Percentiles rank a stretch among this genome's conserved stretches.
These are phyloP conservation scores for Achaetomium macrosporum DNA, from an alignment of 2,329 filamentous ascomycete genomes.

Conservation along the genomic window DNA sequence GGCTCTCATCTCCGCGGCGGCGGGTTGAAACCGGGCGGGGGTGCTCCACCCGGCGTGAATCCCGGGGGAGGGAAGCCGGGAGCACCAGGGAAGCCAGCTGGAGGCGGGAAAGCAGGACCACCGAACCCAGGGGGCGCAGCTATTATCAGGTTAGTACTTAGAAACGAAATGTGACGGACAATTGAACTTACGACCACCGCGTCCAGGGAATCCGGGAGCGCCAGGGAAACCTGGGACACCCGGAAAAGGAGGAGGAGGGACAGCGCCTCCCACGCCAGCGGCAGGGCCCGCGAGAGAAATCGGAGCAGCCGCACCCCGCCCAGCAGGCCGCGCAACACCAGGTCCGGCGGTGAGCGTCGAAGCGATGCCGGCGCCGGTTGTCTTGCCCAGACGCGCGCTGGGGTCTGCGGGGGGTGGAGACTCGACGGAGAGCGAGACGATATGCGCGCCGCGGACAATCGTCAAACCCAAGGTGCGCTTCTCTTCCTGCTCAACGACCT, in stretches of 20 bases:
- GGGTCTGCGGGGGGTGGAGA: conserved; percentile 93
- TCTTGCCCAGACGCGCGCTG: conserved; percentile 78
- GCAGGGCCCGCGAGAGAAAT: conserved; percentile 84
- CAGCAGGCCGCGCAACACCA: conserved; percentile 85
- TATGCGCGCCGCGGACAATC: conserved; percentile 89
- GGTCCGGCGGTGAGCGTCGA: conserved; percentile 74
- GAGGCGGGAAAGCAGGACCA: conserved; percentile 41
- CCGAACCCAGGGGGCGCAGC: conserved; percentile 47
- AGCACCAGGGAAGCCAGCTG: conserved; percentile 35
- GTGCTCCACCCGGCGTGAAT: conserved; percentile 42
- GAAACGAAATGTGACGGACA: conserved; percentile 11
- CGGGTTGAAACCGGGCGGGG: conserved; percentile 69
- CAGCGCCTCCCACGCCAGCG: conserved; percentile 72
- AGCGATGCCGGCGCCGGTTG: conserved; percentile 60
- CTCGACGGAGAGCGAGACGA: conserved; percentile 91
- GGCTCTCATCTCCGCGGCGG: conserved; percentile 53
- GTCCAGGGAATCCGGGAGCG: conserved; percentile 44
- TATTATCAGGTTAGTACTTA: conserved; percentile 32
- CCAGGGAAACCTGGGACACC: conserved; percentile 44
- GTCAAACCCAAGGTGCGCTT: conserved; percentile 95
- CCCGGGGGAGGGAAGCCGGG: conserved; percentile 47
- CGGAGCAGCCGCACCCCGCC: conserved; percentile 65
- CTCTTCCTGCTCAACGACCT: conserved; percentile 81
- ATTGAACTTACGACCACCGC: conserved; percentile 48
- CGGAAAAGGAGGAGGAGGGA: conserved; percentile 51